phyloP scores from a whole-genome alignment of 2,329 filamentous ascomycete species.

The Neonectria hederae region DNA sequence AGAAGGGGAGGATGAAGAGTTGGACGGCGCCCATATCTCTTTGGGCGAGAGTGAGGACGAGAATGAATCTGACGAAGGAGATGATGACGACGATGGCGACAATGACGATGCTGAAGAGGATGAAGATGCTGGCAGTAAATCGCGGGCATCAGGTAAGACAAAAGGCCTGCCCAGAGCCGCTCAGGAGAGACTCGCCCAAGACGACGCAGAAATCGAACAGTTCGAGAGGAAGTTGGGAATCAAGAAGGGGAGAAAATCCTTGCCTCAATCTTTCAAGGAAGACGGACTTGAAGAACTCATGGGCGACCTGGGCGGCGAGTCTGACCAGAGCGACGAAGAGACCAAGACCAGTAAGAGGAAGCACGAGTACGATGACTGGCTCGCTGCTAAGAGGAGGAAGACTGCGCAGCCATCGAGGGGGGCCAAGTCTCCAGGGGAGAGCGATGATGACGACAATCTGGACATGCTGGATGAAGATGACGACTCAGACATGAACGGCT shows the following conservation, averaged over 20 bases:
- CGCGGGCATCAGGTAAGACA: constrained; percentile 39
- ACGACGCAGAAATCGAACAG: constrained; percentile 88
- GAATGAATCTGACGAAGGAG: constrained; percentile 21
- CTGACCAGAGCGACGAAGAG: constrained; percentile 59
- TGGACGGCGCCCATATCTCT: constrained; percentile 33
- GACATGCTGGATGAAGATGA: constrained; percentile 37
- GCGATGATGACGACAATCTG: constrained; percentile 41
- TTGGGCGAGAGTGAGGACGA: constrained; percentile 27
- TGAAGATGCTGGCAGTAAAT: constrained; percentile 36
- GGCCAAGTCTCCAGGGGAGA: constrained; percentile 31
- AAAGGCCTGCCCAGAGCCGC: constrained; percentile 30
- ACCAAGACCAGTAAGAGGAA: constrained; percentile 68
- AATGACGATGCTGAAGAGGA: constrained; percentile 37
- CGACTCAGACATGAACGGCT: constrained; percentile 43
- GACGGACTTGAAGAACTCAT: constrained; percentile 86
- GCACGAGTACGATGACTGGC: constrained; percentile 67
- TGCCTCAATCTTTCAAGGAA: constrained; percentile 78
- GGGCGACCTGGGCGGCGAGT: constrained; percentile 62
- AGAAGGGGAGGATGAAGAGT: constrained; percentile 43
- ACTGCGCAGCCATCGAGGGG: constrained; percentile 40
- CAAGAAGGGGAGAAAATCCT: constrained; percentile 76
- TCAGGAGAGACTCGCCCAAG: constrained; percentile 72
- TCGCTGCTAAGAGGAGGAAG: constrained; percentile 66
- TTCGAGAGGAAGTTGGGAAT: constrained; percentile 90
- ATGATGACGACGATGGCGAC: constrained; percentile 34